These are phyloP conservation scores for Chalara sp. DNA, from an alignment of 2,329 filamentous ascomycete genomes.

Conservation along the genomic window DNA sequence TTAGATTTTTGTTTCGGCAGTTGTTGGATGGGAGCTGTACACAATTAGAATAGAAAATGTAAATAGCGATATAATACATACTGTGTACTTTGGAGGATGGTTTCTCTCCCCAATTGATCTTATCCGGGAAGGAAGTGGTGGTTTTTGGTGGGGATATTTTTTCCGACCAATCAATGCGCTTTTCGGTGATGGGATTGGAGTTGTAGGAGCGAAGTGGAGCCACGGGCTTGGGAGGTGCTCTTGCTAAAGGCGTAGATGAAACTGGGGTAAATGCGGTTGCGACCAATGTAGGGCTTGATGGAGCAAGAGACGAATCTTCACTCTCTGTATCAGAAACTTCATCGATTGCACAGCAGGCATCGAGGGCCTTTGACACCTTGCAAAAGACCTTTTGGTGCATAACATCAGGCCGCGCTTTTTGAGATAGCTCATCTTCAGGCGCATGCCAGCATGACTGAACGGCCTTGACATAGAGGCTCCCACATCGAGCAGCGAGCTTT, in stretches of 20 bases:
- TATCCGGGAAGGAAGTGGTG: too few species aligned
- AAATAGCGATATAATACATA: too few species aligned
- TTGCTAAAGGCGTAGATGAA: conserved; percentile 5
- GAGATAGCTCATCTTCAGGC: conserved; percentile 54
- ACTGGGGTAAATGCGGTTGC: background rate
- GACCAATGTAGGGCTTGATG: conserved; percentile 7
- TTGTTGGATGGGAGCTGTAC: conserved; percentile 11
- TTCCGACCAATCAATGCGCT: conserved; percentile 16
- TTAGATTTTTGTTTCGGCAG: conserved; percentile 31
- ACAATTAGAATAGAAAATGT: too few species aligned
- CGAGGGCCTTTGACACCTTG: conserved; percentile 40
- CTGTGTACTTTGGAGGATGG: conserved; percentile 6
- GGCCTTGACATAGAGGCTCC: conserved; percentile 68
- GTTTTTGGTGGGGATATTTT: conserved; percentile 11
- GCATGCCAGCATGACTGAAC: conserved; percentile 66
- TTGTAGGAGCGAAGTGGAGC: background rate
- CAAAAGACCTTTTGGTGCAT: conserved; percentile 51
- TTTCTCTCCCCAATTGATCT: conserved; percentile 18
- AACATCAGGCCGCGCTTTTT: conserved; percentile 39
- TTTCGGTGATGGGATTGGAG: conserved; percentile 7
- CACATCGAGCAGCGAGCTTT: conserved; percentile 46
- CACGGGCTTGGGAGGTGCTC: background rate
- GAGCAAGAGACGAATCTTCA: conserved; percentile 37
- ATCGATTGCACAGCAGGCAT: conserved; percentile 56
- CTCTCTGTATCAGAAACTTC: conserved; percentile 47